A percentile compares a stretch with the other conserved stretches of the same genome.
Evolutionary conservation across 1,284 basidiomycete species (phyloP).

Genomic region (Volvariella volvacea): DNA sequence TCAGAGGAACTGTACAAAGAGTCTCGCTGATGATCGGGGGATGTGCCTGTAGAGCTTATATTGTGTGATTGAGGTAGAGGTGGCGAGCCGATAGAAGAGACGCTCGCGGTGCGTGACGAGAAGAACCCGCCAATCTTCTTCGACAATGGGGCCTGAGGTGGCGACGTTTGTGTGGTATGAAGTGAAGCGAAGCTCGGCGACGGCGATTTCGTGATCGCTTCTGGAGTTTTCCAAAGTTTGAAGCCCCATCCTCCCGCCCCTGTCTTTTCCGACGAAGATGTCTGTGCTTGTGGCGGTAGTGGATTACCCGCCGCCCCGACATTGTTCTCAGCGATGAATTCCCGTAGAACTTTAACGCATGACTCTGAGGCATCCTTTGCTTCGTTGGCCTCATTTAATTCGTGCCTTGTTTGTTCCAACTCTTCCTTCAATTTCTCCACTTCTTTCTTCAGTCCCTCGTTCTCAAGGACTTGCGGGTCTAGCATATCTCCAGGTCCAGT

Average conservation of each 20-base stretch:
- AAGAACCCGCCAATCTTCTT: slow-evolving; percentile 68
- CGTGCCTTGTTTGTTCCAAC: slow-evolving; percentile 57
- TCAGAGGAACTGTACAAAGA: slow-evolving; percentile 46
- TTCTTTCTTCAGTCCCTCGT: slow-evolving; percentile 59
- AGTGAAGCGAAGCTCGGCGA: neutral
- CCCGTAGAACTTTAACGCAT: slow-evolving; percentile 75
- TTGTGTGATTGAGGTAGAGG: slow-evolving; percentile 26
- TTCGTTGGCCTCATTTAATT: slow-evolving; percentile 73
- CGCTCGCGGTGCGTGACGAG: slow-evolving; percentile 40
- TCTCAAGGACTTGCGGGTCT: slow-evolving; percentile 29
- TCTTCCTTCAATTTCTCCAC: slow-evolving; percentile 49
- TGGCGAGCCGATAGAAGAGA: slow-evolving; percentile 24
- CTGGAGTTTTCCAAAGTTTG: slow-evolving; percentile 52
- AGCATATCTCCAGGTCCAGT: slow-evolving; percentile 30
- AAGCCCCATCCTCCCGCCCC: slow-evolving; percentile 44
- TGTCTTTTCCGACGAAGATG: slow-evolving; percentile 31
- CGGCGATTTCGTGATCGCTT: slow-evolving; percentile 9
- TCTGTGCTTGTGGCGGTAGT: slow-evolving; percentile 53
- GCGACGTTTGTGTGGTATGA: slow-evolving; percentile 9
- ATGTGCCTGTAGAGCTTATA: slow-evolving; percentile 12
- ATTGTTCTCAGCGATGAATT: slow-evolving; percentile 77
- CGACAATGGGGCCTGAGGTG: slow-evolving; percentile 29
- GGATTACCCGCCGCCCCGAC: slow-evolving; percentile 34
- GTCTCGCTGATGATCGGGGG: slow-evolving; percentile 25
- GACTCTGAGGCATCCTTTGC: slow-evolving; percentile 83